These are phyloP conservation scores for Irpex lacteus DNA, from an alignment of 1,284 basidiomycete genomes.

Conservation along the genomic window DNA sequence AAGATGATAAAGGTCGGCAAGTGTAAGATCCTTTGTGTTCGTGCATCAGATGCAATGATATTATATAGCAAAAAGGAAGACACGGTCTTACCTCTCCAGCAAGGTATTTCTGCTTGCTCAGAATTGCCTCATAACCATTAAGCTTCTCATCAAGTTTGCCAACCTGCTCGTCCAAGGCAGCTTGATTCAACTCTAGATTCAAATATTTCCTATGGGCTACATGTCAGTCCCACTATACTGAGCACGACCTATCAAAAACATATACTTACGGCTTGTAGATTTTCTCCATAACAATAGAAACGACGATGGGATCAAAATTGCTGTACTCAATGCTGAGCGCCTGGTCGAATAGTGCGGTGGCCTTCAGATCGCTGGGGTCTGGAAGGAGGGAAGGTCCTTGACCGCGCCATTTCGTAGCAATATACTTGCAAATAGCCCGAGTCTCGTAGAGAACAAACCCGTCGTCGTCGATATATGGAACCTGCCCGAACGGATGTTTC, in stretches of 20 bases:
- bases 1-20: slow-evolving; percentile 54
- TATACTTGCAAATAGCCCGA: slow-evolving; percentile 51
- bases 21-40: slow-evolving; percentile 35
- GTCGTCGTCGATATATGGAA: slow-evolving; percentile 62
- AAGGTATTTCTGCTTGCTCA: slow-evolving; percentile 42
- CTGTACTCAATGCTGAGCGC: slow-evolving; percentile 49
- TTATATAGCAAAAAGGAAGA: background rate
- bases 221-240: background rate
- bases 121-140: slow-evolving; percentile 43
- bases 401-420: slow-evolving; percentile 27
- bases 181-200: slow-evolving; percentile 8
- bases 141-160: slow-evolving; percentile 34
- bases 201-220: slow-evolving; percentile 8
- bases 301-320: slow-evolving; percentile 49
- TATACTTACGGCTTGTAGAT: slow-evolving; percentile 48
- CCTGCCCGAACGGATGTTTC: slow-evolving; percentile 65
- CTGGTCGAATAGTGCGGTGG: slow-evolving; percentile 50
- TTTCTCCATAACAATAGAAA: slow-evolving; percentile 39
- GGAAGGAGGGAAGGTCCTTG: slow-evolving; percentile 34
- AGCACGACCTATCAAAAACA: slow-evolving; percentile 46
- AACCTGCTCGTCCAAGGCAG: slow-evolving; percentile 7
- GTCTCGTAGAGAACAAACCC: slow-evolving; percentile 47
- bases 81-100: slow-evolving; percentile 41
- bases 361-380: slow-evolving; percentile 28
- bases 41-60: background rate